Conservation (phyloP, 306 rosid genomes). For the Canavalia gladiata region DNA sequence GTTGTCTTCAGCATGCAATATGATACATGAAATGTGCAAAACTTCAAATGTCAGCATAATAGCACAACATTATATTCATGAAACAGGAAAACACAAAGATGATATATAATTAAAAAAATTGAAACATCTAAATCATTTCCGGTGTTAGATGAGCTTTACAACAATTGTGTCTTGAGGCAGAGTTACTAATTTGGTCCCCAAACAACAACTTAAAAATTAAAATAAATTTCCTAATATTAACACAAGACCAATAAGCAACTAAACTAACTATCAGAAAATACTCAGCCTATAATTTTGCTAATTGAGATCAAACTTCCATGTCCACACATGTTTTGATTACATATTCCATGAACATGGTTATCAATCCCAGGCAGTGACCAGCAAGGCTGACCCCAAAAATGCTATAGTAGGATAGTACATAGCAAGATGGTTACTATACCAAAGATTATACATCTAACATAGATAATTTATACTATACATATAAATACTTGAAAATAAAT, state of each 20-base stretch:
- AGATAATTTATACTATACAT: not conserved
- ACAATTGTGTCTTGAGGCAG: slow-evolving; percentile 2
- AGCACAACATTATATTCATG: not conserved
- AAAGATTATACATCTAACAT: not conserved
- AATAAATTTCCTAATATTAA: slow-evolving; percentile 1
- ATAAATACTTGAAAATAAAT: not conserved
- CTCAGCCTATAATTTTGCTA: not conserved
- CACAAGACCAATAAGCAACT: not conserved
- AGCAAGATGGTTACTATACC: not conserved
- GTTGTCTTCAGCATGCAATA: not conserved
- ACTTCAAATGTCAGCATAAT: not conserved
- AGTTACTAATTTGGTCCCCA: slow-evolving; percentile 29
- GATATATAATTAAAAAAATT: not conserved
- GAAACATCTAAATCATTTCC: slow-evolving; percentile 11
- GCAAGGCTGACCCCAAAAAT: not conserved
- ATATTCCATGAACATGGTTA: not conserved
- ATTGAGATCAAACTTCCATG: not conserved
- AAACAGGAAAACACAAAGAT: not conserved
- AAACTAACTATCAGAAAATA: slow-evolving; percentile 8
- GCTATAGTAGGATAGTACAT: not conserved
- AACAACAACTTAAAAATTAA: not conserved
- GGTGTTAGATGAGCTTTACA: not conserved
- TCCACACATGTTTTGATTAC: not conserved
- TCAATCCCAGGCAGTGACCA: slow-evolving; percentile 4
- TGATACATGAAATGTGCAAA: not conserved